Evolutionary conservation across 2,329 filamentous ascomycete species (phyloP).

Genomic region (Neonectria neomacrospora): DNA sequence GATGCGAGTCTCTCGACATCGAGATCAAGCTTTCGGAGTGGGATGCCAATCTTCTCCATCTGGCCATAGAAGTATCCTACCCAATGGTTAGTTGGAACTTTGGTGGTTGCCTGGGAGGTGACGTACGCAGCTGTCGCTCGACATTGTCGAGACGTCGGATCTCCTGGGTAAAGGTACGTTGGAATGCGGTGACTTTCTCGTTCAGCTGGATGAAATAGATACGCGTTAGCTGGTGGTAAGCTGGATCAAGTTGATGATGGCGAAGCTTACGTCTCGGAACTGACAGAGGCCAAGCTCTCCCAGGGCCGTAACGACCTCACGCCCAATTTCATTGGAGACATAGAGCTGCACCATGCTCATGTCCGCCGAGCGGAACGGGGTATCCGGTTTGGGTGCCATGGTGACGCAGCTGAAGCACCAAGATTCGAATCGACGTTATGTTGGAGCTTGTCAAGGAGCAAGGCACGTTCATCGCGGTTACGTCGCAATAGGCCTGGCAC

Average conservation of each 20-base stretch:
- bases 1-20: slow-evolving; percentile 88
- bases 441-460: slow-evolving; percentile 47
- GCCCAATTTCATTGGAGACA: slow-evolving; percentile 97
- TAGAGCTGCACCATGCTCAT: slow-evolving; percentile 99
- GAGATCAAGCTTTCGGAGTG: slow-evolving; percentile 89
- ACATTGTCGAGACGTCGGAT: slow-evolving; percentile 98
- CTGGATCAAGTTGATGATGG: slow-evolving; percentile 32
- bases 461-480: slow-evolving; percentile 43
- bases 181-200: slow-evolving; percentile 91
- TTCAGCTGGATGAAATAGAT: slow-evolving; percentile 74
- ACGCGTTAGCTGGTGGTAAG: slow-evolving; percentile 31
- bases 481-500: slow-evolving; percentile 38
- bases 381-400: slow-evolving; percentile 81
- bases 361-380: slow-evolving; percentile 99
- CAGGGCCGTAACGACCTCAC: slow-evolving; percentile 95
- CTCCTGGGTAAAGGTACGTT: slow-evolving; percentile 96
- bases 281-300: slow-evolving; percentile 97
- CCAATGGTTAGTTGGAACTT: slow-evolving; percentile 45
- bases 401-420: slow-evolving; percentile 47
- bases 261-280: slow-evolving; percentile 86
- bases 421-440: slow-evolving; percentile 44
- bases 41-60: slow-evolving; percentile 92
- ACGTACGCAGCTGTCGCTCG: slow-evolving; percentile 93
- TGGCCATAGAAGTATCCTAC: slow-evolving; percentile 92
- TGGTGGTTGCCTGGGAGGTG: slow-evolving; percentile 33